phyloP scores from a whole-genome alignment of 495 filamentous ascomycete genomes.

The Hypoxylon rickii region DNA sequence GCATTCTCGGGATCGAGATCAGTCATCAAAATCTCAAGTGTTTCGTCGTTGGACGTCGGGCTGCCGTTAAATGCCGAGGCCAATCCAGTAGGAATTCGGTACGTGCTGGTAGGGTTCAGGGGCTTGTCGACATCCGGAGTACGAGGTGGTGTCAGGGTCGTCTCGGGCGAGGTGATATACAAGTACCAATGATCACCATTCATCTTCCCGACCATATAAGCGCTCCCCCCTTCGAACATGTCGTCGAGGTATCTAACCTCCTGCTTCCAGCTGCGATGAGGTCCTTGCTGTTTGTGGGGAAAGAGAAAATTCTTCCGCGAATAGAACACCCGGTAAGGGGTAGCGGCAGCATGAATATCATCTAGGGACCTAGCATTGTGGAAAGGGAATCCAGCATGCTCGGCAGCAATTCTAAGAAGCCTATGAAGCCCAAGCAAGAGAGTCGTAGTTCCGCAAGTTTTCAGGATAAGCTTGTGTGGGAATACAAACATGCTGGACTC shows the following conservation, averaged over 20 bases:
- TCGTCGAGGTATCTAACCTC: conserved; percentile 91
- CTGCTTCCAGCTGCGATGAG: conserved; percentile 96
- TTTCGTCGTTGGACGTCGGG: conserved; percentile 72
- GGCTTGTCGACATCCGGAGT: conserved; percentile 62
- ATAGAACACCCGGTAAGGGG: conserved; percentile 96
- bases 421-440: conserved; percentile 84
- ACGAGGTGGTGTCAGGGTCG: conserved; percentile 78
- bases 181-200: conserved; percentile 99
- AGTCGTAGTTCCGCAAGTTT: conserved; percentile 98
- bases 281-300: conserved; percentile 90
- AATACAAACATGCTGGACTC: conserved; percentile 99
- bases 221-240: conserved; percentile 88
- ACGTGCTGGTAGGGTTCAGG: conserved; percentile 38
- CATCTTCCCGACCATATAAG: conserved; percentile 99
- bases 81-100: conserved; percentile 66
- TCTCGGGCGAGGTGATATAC: conserved; percentile 88
- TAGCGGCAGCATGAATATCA: conserved; percentile 71
- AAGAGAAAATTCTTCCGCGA: conserved; percentile 98
- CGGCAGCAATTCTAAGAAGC: conserved; percentile 87
- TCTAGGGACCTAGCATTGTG: conserved; percentile 52
- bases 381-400: conserved; percentile 82
- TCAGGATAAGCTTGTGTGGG: conserved; percentile 97
- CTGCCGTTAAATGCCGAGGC: conserved; percentile 58
- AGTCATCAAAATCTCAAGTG: conserved; percentile 97
- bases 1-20: conserved; percentile 91